Evolutionary conservation across 441 rosid genomes (phyloP).

Genomic region (Brassica balearica): DNA sequence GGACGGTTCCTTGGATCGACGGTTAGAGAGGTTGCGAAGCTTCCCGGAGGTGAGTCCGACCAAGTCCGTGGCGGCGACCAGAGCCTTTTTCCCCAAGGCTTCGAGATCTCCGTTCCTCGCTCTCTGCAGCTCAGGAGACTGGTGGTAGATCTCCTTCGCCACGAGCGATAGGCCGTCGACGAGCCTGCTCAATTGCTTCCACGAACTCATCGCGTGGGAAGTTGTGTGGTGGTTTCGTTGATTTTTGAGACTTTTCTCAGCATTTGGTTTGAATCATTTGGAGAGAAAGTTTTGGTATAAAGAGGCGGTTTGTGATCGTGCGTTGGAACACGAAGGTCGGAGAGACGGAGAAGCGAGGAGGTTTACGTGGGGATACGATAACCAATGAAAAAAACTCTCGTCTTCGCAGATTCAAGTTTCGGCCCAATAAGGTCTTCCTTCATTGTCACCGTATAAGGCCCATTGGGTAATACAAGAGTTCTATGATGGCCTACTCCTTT

Average conservation of each 20-base stretch:
- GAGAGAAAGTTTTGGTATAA: background rate
- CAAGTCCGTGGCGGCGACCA: constrained; percentile 76
- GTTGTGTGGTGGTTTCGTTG: background rate
- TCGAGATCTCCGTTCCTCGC: constrained; percentile 64
- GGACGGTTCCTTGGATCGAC: constrained; percentile 65
- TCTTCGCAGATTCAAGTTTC: constrained; percentile 1
- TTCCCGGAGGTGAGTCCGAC: constrained; percentile 79
- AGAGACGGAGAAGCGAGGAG: constrained; percentile 43
- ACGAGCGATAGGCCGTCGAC: constrained; percentile 69
- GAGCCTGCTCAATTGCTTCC: constrained; percentile 65
- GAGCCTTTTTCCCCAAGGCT: constrained; percentile 64
- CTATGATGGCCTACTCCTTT: background rate
- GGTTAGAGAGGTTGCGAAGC: constrained; percentile 59
- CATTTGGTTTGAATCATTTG: background rate
- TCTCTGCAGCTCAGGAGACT: constrained; percentile 52
- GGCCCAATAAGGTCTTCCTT: constrained; percentile 21
- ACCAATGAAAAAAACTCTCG: constrained; percentile 24
- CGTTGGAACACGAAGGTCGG: constrained; percentile 46
- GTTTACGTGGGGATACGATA: constrained; percentile 44
- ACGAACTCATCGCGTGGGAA: constrained; percentile 52
- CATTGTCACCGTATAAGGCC: constrained; percentile 3
- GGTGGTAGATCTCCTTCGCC: constrained; percentile 71
- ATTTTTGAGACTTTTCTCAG: background rate
- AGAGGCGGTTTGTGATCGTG: constrained; percentile 15
- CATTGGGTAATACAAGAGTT: background rate